Evolutionary conservation across 371 early-diverging fungal species (phyloP).

Genomic region (Haplosporangium sp.): DNA sequence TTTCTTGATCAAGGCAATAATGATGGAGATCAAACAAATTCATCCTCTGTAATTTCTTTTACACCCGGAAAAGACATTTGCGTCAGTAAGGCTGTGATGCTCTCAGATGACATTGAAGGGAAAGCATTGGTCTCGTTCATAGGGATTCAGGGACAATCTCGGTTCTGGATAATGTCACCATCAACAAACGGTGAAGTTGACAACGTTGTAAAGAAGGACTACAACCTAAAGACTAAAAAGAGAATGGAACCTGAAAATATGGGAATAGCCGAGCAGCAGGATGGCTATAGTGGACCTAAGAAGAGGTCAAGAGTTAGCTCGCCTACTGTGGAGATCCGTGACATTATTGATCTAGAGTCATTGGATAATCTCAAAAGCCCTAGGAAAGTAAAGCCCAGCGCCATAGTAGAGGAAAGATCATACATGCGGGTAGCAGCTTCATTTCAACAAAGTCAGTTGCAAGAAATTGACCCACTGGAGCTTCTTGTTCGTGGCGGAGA

Average conservation of each 20-base stretch:
- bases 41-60: background rate
- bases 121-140: slow-evolving; percentile 20
- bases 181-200: background rate
- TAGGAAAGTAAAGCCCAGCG: background rate
- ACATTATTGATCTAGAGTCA: too few relatives aligned
- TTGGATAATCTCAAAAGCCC: background rate
- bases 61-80: slow-evolving; percentile 11
- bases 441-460: background rate
- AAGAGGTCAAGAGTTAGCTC: background rate
- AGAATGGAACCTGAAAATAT: background rate
- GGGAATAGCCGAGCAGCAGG: background rate
- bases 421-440: background rate
- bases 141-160: slow-evolving; percentile 15
- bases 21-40: background rate
- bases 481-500: slow-evolving; percentile 7
- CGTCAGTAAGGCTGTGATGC: slow-evolving; percentile 12
- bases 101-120: background rate
- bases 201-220: background rate
- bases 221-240: background rate
- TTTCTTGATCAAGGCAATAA: background rate
- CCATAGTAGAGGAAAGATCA: background rate
- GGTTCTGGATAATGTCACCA: background rate
- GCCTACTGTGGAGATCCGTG: background rate
- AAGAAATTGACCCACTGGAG: background rate
- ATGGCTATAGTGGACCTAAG: background rate